These are phyloP conservation scores for Wickerhamomyces ciferrii DNA, from an alignment of 805 yeast genomes.

Conservation along the genomic window DNA sequence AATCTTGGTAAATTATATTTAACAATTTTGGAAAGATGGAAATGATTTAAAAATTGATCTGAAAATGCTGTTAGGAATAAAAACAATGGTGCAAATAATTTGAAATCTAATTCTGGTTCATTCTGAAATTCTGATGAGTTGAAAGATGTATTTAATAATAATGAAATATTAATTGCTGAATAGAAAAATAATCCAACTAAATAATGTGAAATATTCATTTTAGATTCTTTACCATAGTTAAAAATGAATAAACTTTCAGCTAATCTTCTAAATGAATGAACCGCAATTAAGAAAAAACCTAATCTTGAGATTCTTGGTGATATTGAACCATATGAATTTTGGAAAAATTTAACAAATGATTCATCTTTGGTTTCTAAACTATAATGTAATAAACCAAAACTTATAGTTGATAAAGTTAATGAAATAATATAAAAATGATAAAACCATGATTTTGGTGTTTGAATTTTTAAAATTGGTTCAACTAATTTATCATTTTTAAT, in stretches of 20 bases:
- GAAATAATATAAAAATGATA: slow-evolving; percentile 55
- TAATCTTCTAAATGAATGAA: slow-evolving; percentile 52
- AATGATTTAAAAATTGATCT: slow-evolving; percentile 35
- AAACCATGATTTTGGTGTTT: slow-evolving; percentile 62
- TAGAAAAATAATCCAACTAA: slow-evolving; percentile 61
- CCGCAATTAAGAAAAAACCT: slow-evolving; percentile 21
- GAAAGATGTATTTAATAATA: slow-evolving; percentile 23
- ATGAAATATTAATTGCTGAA: slow-evolving; percentile 36
- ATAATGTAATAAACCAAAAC: slow-evolving; percentile 12
- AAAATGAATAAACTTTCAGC: slow-evolving; percentile 49
- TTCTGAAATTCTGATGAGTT: slow-evolving; percentile 2
- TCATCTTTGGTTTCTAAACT: slow-evolving; percentile 2
- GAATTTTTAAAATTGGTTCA: slow-evolving; percentile 22
- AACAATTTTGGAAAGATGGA: slow-evolving; percentile 19
- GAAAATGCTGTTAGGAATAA: slow-evolving; percentile 26
- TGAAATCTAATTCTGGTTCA: slow-evolving; percentile 2
- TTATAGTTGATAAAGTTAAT: slow-evolving; percentile 23
- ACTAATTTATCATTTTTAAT: slow-evolving; percentile 4
- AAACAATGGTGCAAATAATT: slow-evolving; percentile 7
- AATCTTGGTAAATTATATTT: slow-evolving; percentile 44
- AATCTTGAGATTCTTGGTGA: slow-evolving; percentile 17
- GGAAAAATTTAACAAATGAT: slow-evolving; percentile 1
- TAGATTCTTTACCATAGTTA: slow-evolving; percentile 39
- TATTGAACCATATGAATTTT: slow-evolving; percentile 11
- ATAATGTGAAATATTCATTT: slow-evolving; percentile 64